Percentiles rank a stretch among this genome's conserved stretches.
phyloP scores from a whole-genome alignment of 345 rosid genomes.

The Aegle marmelos region DNA sequence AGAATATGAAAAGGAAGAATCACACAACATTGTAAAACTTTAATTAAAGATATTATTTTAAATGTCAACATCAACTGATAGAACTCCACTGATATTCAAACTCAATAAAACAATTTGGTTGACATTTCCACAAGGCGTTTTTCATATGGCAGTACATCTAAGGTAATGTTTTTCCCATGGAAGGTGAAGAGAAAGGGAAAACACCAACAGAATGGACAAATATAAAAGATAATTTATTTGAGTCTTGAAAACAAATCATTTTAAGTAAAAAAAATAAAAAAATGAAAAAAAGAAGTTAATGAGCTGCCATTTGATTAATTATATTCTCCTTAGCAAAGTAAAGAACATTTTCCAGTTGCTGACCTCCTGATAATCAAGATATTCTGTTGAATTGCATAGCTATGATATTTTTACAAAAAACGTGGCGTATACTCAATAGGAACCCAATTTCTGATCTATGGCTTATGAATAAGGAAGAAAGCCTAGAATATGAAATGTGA shows the following conservation, averaged over 20 bases:
- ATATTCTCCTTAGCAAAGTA: neutral
- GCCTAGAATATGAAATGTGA: neutral
- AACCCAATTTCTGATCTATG: conserved; percentile 4
- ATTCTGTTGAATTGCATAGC: neutral
- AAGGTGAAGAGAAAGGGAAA: neutral
- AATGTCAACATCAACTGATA: neutral
- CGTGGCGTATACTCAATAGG: neutral
- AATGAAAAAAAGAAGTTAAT: neutral
- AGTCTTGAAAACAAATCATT: neutral
- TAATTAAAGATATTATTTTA: neutral
- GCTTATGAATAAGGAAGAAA: neutral
- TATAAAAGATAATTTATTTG: neutral
- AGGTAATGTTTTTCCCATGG: neutral
- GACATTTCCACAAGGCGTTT: neutral
- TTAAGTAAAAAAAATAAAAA: neutral
- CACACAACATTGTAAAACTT: neutral
- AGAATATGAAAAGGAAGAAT: neutral
- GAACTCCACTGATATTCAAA: neutral
- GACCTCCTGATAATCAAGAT: neutral
- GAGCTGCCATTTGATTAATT: neutral
- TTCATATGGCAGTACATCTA: neutral
- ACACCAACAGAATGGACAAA: conserved; percentile 1
- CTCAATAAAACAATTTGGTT: no score
- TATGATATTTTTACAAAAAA: neutral
- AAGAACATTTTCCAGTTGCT: neutral